phyloP scores from a whole-genome alignment of 2,329 filamentous ascomycete genomes.

The Thermothelomyces thermophilus region DNA sequence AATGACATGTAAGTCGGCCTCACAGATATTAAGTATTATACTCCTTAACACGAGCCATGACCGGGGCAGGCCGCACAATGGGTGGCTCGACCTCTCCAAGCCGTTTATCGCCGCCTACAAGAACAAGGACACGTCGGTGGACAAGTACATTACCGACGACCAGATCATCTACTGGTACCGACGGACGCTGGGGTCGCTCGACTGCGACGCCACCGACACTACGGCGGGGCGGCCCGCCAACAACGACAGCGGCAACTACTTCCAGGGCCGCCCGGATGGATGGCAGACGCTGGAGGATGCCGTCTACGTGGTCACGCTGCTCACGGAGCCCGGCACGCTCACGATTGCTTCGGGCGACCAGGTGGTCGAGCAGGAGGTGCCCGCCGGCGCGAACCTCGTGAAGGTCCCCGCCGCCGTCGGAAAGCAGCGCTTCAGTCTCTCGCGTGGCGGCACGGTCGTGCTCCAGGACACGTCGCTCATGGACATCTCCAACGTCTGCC shows the following conservation, averaged over 20 bases:
- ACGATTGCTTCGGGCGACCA: no score
- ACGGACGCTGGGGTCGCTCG: not conserved
- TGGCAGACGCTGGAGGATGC: not conserved
- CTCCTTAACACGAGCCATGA: no score
- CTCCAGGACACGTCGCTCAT: not conserved
- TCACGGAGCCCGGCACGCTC: not conserved
- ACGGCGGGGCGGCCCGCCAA: not conserved
- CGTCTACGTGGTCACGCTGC: not conserved
- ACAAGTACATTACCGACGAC: not conserved
- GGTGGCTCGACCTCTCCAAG: not conserved
- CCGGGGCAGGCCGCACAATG: not conserved
- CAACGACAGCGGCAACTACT: constrained; percentile 1
- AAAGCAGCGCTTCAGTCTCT: not conserved
- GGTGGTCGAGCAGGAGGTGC: no score
- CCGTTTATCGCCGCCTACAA: constrained; percentile 1
- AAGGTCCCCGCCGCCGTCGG: not conserved
- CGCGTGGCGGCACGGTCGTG: not conserved
- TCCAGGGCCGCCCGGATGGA: not conserved
- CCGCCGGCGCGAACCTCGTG: no score
- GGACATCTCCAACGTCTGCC: not conserved
- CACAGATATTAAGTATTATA: no score
- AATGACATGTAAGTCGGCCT: not conserved
- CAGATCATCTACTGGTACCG: constrained; percentile 2
- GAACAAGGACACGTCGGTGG: not conserved
- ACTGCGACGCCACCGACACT: constrained; percentile 3